Base-by-base conservation (phyloP, 768 basidiomycete genomes). In the Phylloporus sp. region DNA sequence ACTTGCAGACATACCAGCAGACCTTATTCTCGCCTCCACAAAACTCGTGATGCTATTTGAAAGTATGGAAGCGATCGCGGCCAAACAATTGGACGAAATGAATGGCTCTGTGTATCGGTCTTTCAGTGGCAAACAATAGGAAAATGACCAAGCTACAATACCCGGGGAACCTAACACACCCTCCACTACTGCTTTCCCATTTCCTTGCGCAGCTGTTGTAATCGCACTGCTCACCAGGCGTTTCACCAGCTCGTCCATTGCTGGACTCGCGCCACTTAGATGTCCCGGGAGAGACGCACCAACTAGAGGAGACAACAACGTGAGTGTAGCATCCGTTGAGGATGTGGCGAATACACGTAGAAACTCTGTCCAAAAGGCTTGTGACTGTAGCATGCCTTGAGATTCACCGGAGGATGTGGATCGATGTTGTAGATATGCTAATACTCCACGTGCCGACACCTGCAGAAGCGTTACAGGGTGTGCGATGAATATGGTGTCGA, bases 351-450 rank as follows among this genome's bases (percentile, higher is more conserved):
- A 50, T 10, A 67, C 68, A 1, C 63, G 61, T 1, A 89, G 72
- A 16, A 86, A 66, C 3, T 31, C 48, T 27, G 47, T 49, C 65
- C 65, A 66, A 40, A 60, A 59, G 1, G 29, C 15, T 34, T 66
- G 65, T 7, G 53, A 49, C 23, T 52, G 56, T 9, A 39, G 11
- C 27, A 54, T 32, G 11, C 59, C 59, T 11, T 29, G 52, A 10
- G 49, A 28, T 12, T 12, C 38, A 27, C 53, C 52, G 18, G 54
- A 38, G 5, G 45, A 57, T 29, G 18, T 41, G 22, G 55, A 56
- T 32, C 66, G 61, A 16, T 61, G 42, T 23, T n/a, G 46, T 23
- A 89, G 70, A 55, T 87, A 88, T 0, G 75, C 68, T 3, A 80
- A 65, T 5, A 86, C 64, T 0, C 85, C 67, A 2, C 69, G 45